Conservation (phyloP, 768 basidiomycete species). For the Boletus eberwhitei region DNA sequence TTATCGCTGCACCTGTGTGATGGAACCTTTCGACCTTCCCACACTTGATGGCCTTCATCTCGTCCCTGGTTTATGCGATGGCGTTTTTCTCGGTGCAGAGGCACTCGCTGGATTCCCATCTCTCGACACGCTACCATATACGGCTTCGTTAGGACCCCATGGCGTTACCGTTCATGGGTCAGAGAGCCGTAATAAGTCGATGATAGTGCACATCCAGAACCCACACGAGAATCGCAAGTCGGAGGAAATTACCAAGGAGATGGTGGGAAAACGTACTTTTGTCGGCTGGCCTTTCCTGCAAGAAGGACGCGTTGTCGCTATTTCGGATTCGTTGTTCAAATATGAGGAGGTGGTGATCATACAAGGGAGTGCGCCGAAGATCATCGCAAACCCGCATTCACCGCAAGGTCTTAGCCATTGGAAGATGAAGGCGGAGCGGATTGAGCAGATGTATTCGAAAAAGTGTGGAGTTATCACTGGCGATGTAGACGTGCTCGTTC, state of each 20-base stretch:
- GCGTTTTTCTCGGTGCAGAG: constrained; percentile 78
- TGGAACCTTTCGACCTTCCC: constrained; percentile 85
- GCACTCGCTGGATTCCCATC: constrained; percentile 97
- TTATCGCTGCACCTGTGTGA: constrained; percentile 71
- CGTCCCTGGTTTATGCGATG: constrained; percentile 82
- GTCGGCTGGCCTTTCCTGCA: constrained; percentile 93
- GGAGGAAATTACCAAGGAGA: constrained; percentile 68
- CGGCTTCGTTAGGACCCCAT: constrained; percentile 74
- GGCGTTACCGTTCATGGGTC: constrained; percentile 91
- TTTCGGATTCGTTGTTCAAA: constrained; percentile 84
- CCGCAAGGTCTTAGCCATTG: constrained; percentile 67
- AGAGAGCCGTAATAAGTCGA: constrained; percentile 89
- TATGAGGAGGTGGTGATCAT: constrained; percentile 70
- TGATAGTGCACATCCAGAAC: constrained; percentile 84
- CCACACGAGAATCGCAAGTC: constrained; percentile 62
- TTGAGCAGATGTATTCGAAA: constrained; percentile 87
- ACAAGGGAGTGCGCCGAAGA: constrained; percentile 48
- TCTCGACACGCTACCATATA: constrained; percentile 81
- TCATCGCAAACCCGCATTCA: constrained; percentile 71
- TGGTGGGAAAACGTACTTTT: constrained; percentile 77
- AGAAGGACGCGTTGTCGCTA: constrained; percentile 82
- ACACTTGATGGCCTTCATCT: constrained; percentile 82
- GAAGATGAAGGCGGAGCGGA: constrained; percentile 77
- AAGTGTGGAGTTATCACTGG: constrained; percentile 84
- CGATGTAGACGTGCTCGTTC: constrained; percentile 72